Evolutionary conservation across 768 basidiomycete genomes (phyloP), one percentile per base, ranked within the genome.

Genomic region (Trametes cingulata): DNA sequence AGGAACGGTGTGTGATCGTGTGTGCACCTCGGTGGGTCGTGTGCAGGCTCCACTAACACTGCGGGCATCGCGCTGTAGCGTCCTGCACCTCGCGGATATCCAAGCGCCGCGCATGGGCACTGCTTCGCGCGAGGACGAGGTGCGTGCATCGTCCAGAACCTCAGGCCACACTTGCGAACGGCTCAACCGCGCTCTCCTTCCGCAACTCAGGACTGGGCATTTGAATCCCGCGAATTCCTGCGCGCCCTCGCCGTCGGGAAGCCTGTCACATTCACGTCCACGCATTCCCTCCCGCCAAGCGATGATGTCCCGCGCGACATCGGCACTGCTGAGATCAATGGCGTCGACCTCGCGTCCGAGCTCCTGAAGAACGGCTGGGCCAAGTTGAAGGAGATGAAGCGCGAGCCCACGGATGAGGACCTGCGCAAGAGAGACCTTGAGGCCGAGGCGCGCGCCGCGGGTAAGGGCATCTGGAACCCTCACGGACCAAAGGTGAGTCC

Each of bases 331-430:
- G 88, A 91, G 60, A 82, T 92, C 37, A 82, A 77, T 47, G 90
- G 88, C 7, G 71, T 85, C 52, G 93, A 95, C 67, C 73, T 95
- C 20, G 78, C 85, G 4, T 79, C 80, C 0, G 91, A 94, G 70
- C 73, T 96, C n/a, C 80, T 98, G 40, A 85, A 81, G 69, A 84
- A 82, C 61, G 97, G 96, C n/a, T 98, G 94, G 94, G 93, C 85
- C 12, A 95, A 91, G 75, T 77, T 94, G 42, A 93, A 97, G 73
- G 96, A 98, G 62, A 74, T 82, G 42, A 94, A 89, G 73, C 85
- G 91, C 19, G 93, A 95, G 41, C 83, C 86, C 17, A 87, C 88
- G 1, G 90, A 93, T 22, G 88, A 93, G 25, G 89, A 95, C 70
- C 68, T 78, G 52, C 87, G 77, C 65, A 86, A 85, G 67, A 84